phyloP scores from a whole-genome alignment of 2,329 filamentous ascomycete species.

The Hortaea sp. region DNA sequence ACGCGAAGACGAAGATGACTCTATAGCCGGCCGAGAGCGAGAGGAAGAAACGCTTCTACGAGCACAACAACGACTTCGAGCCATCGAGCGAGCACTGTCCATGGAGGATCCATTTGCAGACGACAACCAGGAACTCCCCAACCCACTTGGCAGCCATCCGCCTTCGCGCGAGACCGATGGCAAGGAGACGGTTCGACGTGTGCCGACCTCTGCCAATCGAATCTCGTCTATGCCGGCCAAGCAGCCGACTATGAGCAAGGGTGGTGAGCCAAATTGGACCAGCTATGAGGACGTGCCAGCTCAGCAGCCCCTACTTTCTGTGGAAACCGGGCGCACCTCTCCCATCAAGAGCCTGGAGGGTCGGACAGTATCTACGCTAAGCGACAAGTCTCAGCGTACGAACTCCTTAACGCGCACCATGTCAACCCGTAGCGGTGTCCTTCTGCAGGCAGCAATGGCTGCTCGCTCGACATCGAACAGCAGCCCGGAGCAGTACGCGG shows the following conservation, averaged over 20 bases:
- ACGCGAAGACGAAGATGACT: slow-evolving; percentile 47
- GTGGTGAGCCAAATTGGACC: slow-evolving; percentile 20
- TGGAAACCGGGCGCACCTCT: slow-evolving; percentile 30
- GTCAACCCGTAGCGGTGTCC: slow-evolving; percentile 34
- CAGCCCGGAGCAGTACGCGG: slow-evolving; percentile 6
- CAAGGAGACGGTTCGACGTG: slow-evolving; percentile 17
- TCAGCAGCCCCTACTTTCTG: slow-evolving; percentile 5
- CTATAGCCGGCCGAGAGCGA: neutral
- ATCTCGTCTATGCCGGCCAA: neutral
- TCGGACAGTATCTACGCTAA: slow-evolving; percentile 46
- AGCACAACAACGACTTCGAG: slow-evolving; percentile 13
- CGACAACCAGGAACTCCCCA: slow-evolving; percentile 18
- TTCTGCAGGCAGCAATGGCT: slow-evolving; percentile 24
- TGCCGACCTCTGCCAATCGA: slow-evolving; percentile 15
- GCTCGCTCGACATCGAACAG: slow-evolving; percentile 2
- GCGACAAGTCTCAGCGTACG: slow-evolving; percentile 40
- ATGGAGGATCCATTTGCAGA: slow-evolving; percentile 33
- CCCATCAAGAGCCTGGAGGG: slow-evolving; percentile 37
- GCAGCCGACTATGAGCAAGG: slow-evolving; percentile 6
- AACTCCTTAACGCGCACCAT: slow-evolving; percentile 35
- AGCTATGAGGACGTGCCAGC: slow-evolving; percentile 10
- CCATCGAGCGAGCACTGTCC: slow-evolving; percentile 11
- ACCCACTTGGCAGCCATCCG: slow-evolving; percentile 27
- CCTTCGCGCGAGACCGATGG: slow-evolving; percentile 17
- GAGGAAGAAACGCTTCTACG: slow-evolving; percentile 3